Base-by-base conservation (phyloP, 2,329 filamentous ascomycete species). In the Fusarium chaquense region DNA sequence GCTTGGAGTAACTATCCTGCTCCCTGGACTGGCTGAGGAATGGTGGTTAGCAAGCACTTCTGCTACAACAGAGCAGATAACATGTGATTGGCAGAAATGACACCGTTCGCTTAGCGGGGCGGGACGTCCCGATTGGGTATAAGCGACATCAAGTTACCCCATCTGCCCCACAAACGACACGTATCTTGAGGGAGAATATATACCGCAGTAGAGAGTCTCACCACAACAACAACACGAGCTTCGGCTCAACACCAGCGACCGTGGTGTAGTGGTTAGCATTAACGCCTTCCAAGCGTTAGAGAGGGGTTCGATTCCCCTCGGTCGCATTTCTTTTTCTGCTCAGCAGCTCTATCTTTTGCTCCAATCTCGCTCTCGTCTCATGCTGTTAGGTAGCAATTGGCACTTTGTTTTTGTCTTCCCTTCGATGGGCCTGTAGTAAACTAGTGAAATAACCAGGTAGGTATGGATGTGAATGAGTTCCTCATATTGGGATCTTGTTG, bases 201-300 rank as follows among this genome's bases (percentile, higher is more conserved):
- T 22, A 40, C 11, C 36, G n/a, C n/a, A 40, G 4, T 12, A 22
- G 6, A 22, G 8, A 0, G 3, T 13, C n/a, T 9, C 11, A 13
- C 12, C n/a, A 3, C n/a, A 40, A 22, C 36, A 22, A 40, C 2
- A 40, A 20, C 10, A 13, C n/a, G 36, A 38, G 11, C 4, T 20
- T 4, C 36, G n/a, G 13, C 36, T 38, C 36, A 20, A 15, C 33
- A 35, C 2, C 16, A n/a, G 51, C 51, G 51, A 53, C 51, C 38
- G 51, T 53, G 47, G 47, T 53, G 51, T 53, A 53, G 51, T 44
- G 51, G 51, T 53, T 53, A 53, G 51, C 51, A 53, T 53, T 53
- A 44, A 44, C 43, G 53, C 53, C 53, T 56, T 56, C 53, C 53
- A 56, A 56, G 53, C 53, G 43, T 49, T 56, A 56, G 53, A 56